Evolutionary conservation across 306 rosid species (phyloP).

Genomic region (Cicer yamashitae): DNA sequence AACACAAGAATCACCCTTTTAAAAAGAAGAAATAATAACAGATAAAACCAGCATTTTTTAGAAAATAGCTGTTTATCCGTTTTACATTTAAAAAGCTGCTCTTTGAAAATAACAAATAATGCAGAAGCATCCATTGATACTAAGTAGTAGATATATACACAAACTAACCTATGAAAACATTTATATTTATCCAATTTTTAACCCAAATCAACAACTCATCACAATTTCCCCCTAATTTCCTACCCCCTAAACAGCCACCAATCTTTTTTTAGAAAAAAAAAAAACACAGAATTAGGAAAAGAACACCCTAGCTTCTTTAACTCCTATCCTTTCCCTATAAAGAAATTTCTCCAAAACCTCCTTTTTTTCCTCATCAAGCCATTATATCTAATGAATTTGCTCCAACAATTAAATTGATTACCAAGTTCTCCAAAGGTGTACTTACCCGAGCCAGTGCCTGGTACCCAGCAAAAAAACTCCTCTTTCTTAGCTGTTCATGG

Average conservation of each 20-base stretch:
- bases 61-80: neutral
- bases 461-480: conserved; percentile 95
- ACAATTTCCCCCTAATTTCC: neutral
- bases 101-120: conserved; percentile 24
- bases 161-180: conserved; percentile 16
- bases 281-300: neutral
- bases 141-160: neutral
- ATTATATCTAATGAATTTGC: conserved; percentile 28
- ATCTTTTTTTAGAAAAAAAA: too few species aligned
- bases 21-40: neutral
- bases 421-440: conserved; percentile 17
- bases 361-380: conserved; percentile 1
- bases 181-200: conserved; percentile 1
- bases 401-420: conserved; percentile 37
- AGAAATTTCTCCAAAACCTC: conserved; percentile 16
- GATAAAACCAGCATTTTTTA: too few species aligned
- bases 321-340: conserved; percentile 10
- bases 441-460: conserved; percentile 95
- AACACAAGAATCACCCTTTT: conserved; percentile 24
- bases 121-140: conserved; percentile 1
- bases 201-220: neutral
- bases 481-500: conserved; percentile 71
- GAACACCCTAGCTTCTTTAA: conserved; percentile 3
- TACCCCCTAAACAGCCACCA: conserved; percentile 17
- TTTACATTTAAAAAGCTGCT: conserved; percentile 3